A percentile compares a stretch with the other conserved stretches of the same genome.
Evolutionary conservation across 805 yeast species (phyloP).

Genomic region (Scheffersomyces ergatensis): DNA sequence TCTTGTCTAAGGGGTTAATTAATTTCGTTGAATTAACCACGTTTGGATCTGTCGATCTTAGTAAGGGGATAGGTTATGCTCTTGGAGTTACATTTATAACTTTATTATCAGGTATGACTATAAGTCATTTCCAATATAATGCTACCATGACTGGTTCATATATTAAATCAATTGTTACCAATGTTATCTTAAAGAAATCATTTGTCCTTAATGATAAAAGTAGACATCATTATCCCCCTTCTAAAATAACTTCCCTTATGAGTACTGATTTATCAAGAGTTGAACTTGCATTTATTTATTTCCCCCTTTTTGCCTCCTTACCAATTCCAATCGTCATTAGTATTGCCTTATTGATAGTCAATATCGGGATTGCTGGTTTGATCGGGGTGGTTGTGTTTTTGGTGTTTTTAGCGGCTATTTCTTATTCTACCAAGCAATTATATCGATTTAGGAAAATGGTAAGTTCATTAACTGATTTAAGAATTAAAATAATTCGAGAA

Average conservation of each 20-base stretch:
- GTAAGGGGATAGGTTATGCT: constrained; percentile 33
- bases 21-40: constrained; percentile 24
- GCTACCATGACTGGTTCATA: constrained; percentile 61
- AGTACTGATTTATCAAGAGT: constrained; percentile 77
- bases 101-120: constrained; percentile 14
- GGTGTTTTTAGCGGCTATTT: constrained; percentile 45
- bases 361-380: constrained; percentile 68
- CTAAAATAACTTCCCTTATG: constrained; percentile 67
- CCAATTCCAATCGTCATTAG: constrained; percentile 62
- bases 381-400: constrained; percentile 53
- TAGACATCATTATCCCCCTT: constrained; percentile 55
- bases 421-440: constrained; percentile 45
- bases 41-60: constrained; percentile 14
- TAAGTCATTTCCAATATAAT: constrained; percentile 59
- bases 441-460: constrained; percentile 52
- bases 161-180: constrained; percentile 63
- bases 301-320: constrained; percentile 56
- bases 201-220: constrained; percentile 55
- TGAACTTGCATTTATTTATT: constrained; percentile 63
- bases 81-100: constrained; percentile 21
- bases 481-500: constrained; percentile 73
- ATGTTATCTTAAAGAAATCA: constrained; percentile 65
- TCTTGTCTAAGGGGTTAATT: constrained; percentile 30
- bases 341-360: constrained; percentile 56
- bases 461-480: constrained; percentile 61